These are phyloP conservation scores for Ganoderma resinaceum DNA, from an alignment of 1,284 basidiomycete genomes.

Conservation along the genomic window DNA sequence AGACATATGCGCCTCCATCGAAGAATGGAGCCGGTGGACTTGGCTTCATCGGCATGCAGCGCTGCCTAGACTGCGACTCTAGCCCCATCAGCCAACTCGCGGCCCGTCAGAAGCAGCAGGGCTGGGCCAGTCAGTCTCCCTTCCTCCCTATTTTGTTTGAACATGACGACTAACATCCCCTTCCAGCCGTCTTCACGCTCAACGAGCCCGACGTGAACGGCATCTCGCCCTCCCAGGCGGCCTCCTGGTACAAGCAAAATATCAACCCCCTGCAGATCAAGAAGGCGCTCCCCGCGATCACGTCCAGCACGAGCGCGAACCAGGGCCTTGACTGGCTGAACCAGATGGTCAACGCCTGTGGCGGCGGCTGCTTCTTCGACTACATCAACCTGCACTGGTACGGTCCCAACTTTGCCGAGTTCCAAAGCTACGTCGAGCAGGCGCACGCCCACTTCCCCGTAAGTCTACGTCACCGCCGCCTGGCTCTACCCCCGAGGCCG, in stretches of 20 bases:
- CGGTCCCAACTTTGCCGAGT: neutral
- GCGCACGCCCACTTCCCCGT: constrained; percentile 6
- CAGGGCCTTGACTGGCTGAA: constrained; percentile 8
- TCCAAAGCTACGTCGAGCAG: constrained; percentile 6
- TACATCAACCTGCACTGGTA: constrained; percentile 11
- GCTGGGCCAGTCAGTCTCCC: neutral
- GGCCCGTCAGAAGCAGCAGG: constrained; percentile 3
- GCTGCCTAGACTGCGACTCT: constrained; percentile 6
- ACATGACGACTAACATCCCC: neutral
- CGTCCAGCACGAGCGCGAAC: neutral
- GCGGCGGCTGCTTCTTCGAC: constrained; percentile 2
- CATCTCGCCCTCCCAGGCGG: constrained; percentile 5
- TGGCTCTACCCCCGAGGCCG: too few relatives aligned
- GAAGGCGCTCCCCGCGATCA: constrained; percentile 6
- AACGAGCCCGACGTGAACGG: constrained; percentile 8
- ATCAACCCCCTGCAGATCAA: constrained; percentile 5
- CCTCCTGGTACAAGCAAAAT: constrained; percentile 2
- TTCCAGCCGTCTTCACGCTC: constrained; percentile 3
- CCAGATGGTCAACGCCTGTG: constrained; percentile 6
- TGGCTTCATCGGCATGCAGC: constrained; percentile 9
- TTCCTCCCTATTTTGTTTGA: neutral
- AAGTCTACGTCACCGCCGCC: neutral
- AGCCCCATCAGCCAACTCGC: constrained; percentile 10
- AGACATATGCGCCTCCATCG: constrained; percentile 1
- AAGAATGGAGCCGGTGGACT: constrained; percentile 4